Conservation (phyloP, 2,329 filamentous ascomycete genomes). For the Phyllosticta ampelicida region DNA sequence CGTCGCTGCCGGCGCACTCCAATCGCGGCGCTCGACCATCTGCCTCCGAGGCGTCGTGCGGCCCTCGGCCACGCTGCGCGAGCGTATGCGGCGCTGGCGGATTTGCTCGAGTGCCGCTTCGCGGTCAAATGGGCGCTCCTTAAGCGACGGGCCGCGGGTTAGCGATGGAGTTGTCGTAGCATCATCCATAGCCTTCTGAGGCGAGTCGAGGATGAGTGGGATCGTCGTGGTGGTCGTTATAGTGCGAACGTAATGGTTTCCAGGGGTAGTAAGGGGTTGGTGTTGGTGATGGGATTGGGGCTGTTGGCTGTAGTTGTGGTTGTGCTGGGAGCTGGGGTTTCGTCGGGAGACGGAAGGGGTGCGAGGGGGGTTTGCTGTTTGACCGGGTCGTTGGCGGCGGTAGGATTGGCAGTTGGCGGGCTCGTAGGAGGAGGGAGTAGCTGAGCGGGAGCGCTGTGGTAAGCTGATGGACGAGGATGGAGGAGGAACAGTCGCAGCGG, state of each 20-base stretch:
- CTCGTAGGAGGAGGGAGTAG: not conserved
- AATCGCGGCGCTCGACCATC: conserved; percentile 42
- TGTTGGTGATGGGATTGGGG: not conserved
- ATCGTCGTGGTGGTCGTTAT: conserved; percentile 40
- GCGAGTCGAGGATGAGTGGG: conserved; percentile 35
- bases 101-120: conserved; percentile 70
- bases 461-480: not conserved
- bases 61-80: conserved; percentile 56
- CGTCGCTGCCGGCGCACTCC: conserved; percentile 32
- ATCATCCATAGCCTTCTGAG: conserved; percentile 10
- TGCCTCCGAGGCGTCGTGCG: conserved; percentile 51
- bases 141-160: conserved; percentile 19
- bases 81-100: conserved; percentile 58
- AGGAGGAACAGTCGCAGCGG: not conserved
- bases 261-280: conserved; percentile 9
- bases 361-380: conserved; percentile 14
- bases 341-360: conserved; percentile 13
- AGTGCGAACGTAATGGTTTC: conserved; percentile 24
- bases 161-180: conserved; percentile 15
- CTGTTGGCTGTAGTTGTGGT: conserved; percentile 4
- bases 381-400: conserved; percentile 10
- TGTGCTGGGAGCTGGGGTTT: conserved; percentile 8
- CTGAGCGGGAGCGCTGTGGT: not conserved
- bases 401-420: not conserved
- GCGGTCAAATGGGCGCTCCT: conserved; percentile 37